phyloP scores from a whole-genome alignment of 2,329 filamentous ascomycete species.

The Colletotrichum nymphaeae region DNA sequence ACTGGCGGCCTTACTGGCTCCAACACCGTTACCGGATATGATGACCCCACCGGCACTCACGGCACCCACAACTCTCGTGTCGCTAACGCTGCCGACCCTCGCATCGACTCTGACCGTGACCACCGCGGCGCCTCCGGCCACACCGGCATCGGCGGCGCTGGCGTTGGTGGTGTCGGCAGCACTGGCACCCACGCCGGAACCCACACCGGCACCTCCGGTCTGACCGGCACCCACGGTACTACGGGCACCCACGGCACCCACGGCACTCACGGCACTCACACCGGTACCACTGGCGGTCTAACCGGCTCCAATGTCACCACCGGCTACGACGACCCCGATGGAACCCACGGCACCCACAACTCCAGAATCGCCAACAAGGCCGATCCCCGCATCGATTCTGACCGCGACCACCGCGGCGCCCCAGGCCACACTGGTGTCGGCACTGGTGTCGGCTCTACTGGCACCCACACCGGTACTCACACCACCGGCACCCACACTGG shows the following conservation, averaged over 20 bases:
- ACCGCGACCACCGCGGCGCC: conserved; percentile 51
- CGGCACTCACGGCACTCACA: conserved; percentile 37
- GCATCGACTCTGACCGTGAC: conserved; percentile 64
- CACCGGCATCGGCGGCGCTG: conserved; percentile 33
- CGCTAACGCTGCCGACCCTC: conserved; percentile 63
- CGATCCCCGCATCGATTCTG: conserved; percentile 66
- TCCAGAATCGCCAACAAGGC: conserved; percentile 60
- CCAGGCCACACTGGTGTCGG: conserved; percentile 10
- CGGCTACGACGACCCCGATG: conserved; percentile 27
- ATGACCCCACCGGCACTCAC: conserved; percentile 8
- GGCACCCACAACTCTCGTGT: conserved; percentile 29
- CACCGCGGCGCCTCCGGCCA: conserved; percentile 40
- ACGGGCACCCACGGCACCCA: conserved; percentile 40
- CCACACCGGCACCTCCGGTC: conserved; percentile 34
- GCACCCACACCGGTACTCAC: too few relatives aligned
- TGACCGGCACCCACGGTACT: conserved; percentile 34
- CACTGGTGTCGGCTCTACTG: too few relatives aligned
- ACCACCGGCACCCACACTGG: too few relatives aligned
- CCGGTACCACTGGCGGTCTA: conserved; percentile 30
- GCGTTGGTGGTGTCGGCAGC: conserved; percentile 12
- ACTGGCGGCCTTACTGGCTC: conserved; percentile 32
- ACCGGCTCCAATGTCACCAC: conserved; percentile 29
- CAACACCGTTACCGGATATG: conserved; percentile 23
- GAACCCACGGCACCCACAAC: conserved; percentile 55
- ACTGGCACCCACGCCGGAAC: conserved; percentile 43